Conservation (phyloP, 371 early-diverging fungal species). For the Mucor ambiguus region DNA sequence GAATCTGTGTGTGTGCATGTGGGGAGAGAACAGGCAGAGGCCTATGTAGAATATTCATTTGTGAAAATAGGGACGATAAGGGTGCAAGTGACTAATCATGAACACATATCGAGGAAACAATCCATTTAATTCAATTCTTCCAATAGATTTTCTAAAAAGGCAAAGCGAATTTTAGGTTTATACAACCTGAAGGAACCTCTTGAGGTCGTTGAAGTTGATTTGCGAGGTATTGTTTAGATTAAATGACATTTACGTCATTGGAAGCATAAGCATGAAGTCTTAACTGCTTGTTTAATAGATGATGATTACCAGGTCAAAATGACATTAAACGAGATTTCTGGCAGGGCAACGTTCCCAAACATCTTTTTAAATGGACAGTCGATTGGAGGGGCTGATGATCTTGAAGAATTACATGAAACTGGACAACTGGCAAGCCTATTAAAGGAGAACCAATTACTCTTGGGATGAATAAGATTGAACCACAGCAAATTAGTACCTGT, state of each 20-base stretch:
- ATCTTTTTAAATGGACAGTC: slow-evolving; percentile 33
- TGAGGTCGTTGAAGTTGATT: slow-evolving; percentile 31
- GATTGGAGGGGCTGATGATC: slow-evolving; percentile 36
- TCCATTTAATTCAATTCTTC: neutral
- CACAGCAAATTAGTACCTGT: slow-evolving; percentile 1
- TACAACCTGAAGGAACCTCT: slow-evolving; percentile 22
- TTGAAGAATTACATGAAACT: slow-evolving; percentile 28
- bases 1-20: neutral
- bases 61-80: neutral
- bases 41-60: neutral
- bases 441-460: slow-evolving; percentile 4
- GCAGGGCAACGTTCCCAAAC: slow-evolving; percentile 40
- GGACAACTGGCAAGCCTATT: slow-evolving; percentile 27
- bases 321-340: slow-evolving; percentile 27
- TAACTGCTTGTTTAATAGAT: slow-evolving; percentile 9
- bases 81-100: slow-evolving; percentile 2
- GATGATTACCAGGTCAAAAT: slow-evolving; percentile 36
- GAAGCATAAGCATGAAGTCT: neutral
- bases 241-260: neutral
- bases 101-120: neutral
- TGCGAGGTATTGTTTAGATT: slow-evolving; percentile 23
- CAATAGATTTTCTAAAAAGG: slow-evolving; percentile 28
- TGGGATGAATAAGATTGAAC: neutral
- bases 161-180: slow-evolving; percentile 20
- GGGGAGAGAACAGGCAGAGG: neutral